A percentile compares a stretch with the other conserved stretches of the same genome.
phyloP scores from a whole-genome alignment of 768 basidiomycete species.

The Heimioporus sp. region DNA sequence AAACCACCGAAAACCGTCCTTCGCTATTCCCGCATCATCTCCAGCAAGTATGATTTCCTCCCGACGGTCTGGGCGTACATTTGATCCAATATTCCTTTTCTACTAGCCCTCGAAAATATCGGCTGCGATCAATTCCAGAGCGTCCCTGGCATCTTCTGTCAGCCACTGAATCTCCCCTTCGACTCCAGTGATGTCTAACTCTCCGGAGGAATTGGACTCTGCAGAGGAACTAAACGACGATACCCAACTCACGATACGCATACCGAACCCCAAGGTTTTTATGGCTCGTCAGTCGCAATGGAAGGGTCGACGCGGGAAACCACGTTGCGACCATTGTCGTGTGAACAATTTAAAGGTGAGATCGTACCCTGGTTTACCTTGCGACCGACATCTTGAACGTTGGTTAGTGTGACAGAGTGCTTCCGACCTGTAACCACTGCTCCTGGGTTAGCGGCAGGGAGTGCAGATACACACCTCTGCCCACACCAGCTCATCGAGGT shows the following conservation, averaged over 20 bases:
- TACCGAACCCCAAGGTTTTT: conserved; percentile 65
- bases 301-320: conserved; percentile 74
- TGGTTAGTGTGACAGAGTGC: conserved; percentile 63
- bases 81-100: conserved; percentile 8
- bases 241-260: conserved; percentile 58
- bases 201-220: conserved; percentile 38
- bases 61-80: conserved; percentile 1
- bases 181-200: conserved; percentile 33
- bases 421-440: conserved; percentile 72
- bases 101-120: conserved; percentile 11
- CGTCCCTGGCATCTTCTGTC: conserved; percentile 16
- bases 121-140: background rate
- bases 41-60: conserved; percentile 14
- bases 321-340: conserved; percentile 72
- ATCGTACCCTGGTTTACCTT: conserved; percentile 7
- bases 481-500: conserved; percentile 72
- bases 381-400: conserved; percentile 11
- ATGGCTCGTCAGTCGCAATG: conserved; percentile 70
- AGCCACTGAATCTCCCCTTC: conserved; percentile 6
- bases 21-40: conserved; percentile 6
- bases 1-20: conserved; percentile 6
- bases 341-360: conserved; percentile 69
- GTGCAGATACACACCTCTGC: conserved; percentile 71
- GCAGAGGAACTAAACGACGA: conserved; percentile 44
- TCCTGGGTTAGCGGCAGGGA: conserved; percentile 61